Evolutionary conservation across 2,329 filamentous ascomycete genomes (phyloP), one percentile per base, ranked within the genome.

Genomic region (Trichoderma atrobrunneum): DNA sequence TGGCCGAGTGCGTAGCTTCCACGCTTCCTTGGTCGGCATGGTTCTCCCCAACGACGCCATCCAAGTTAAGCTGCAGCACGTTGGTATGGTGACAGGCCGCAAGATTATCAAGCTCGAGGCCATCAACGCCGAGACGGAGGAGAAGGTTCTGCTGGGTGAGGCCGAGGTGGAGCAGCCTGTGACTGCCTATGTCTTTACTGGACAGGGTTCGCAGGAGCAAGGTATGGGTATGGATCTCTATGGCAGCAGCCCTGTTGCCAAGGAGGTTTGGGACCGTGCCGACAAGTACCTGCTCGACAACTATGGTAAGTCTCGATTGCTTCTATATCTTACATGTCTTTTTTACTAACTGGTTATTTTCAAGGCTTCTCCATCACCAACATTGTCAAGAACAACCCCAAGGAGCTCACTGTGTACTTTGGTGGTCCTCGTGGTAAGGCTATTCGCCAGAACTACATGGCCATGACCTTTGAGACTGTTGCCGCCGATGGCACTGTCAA

Each of bases 191-290:
- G 94, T 99, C 77, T 99, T 99, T 84, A 99, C 97, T 75, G 96
- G 96, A 71, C 96, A 99, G 83, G 96, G 96, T 78, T 98, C 95
- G 65, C 97, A 99, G 83, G 96, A 99, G 83, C 96, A 99, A 82
- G 96, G 96, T 74, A 99, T 99, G 96, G 96, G 96, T 84, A 99
- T 99, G 96, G 96, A 98, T 79, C 88, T 99, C 66, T 99, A 99
- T 82, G 92, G 88, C 78, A 97, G 92, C 87, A 98, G 96, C 81
- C 86, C 92, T 48, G 96, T 99, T 24, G 97, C 96, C 74, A 95
- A 94, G 85, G 95, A 97, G 78, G 96, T 99, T 66, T 99, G 96
- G 96, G 96, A 98, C 81, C 91, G 94, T 73, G 97, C 96, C 65
- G 96, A 99, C 84, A 97, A 93, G 84, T 97, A 99, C 82, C 95